These are phyloP conservation scores for Arabis hirsuta DNA, from an alignment of 345 rosid genomes.

Conservation along the genomic window DNA sequence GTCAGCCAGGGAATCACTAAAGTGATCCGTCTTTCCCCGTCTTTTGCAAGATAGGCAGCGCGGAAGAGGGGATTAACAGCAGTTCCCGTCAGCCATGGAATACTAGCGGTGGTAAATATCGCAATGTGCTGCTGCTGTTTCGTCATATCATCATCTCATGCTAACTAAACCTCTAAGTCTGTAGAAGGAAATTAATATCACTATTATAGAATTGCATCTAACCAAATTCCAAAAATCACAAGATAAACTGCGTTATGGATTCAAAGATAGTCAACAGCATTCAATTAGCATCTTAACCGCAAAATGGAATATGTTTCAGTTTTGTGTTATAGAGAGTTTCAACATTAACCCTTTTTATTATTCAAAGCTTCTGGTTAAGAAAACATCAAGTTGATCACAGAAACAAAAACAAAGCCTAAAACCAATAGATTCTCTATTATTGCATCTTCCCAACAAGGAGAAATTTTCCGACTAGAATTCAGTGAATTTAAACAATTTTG, in stretches of 20 bases:
- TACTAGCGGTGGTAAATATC: constrained; percentile 89
- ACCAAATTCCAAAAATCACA: background rate
- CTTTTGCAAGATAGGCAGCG: constrained; percentile 88
- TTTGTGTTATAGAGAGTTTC: constrained; percentile 1
- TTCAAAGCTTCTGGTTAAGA: constrained; percentile 5
- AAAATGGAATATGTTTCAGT: background rate
- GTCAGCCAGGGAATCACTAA: constrained; percentile 97
- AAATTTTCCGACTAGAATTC: background rate
- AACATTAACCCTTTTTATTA: background rate
- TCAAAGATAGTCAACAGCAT: background rate
- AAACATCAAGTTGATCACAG: background rate
- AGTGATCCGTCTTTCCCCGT: constrained; percentile 65
- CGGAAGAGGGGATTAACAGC: constrained; percentile 96
- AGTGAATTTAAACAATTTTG: constrained; percentile 6
- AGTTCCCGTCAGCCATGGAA: constrained; percentile 99
- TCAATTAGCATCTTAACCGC: too few relatives aligned
- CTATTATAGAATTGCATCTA: background rate
- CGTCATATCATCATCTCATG: constrained; percentile 54
- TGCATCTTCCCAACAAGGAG: background rate
- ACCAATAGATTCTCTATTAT: background rate
- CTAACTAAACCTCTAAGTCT: constrained; percentile 13
- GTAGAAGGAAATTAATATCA: background rate
- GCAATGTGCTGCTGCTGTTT: constrained; percentile 62
- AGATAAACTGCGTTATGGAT: background rate
- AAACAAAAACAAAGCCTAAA: background rate